Base-by-base conservation (phyloP, 805 yeast species). In the Metschnikowia amazonensis region DNA sequence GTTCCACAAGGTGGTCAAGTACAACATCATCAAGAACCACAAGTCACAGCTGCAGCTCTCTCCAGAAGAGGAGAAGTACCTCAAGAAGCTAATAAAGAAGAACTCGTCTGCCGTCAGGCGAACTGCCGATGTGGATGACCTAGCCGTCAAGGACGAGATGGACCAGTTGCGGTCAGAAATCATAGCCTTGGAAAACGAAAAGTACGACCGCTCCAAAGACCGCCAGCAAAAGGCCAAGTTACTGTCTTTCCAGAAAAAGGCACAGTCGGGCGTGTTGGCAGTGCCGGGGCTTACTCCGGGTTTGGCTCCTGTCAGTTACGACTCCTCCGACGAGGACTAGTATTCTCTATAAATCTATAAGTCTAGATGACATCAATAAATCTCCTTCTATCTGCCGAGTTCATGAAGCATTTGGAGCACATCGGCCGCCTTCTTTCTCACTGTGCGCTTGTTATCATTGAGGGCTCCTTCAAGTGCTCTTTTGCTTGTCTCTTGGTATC, bases 261-360 rank as follows among this genome's bases (percentile, higher is more conserved):
- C 75, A 43, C 62, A 70, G 46, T 64, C 66, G 42, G 80, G 80
- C 17, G 55, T 60, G 30, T 63, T 75, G 50, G 63, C 77, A 3
- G 65, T 67, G 49, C 77, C 86, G 33, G 92, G 94, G 23, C 70
- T 86, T 45, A 86, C 95, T 0, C 95, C 94, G 1, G 95, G 95
- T 50, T 74, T 86, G 63, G 95, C 94, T 1, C 94, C 94, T 27
- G 89, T 86, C 20, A 90, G 81, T 29, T 69, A 51, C 40, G 58
- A 60, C 40, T 63, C 60, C 28, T 55, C 60, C 14, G 64, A 60
- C 32, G 58, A 57, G 16, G 62, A 58, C 35, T 55, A 53, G 42
- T 10, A 17, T 11, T 17, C 39, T 47, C 43, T 48, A 39, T 39
- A 42, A 47, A 37, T 52, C 52, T 52, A 53, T 55, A 50, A 41